Base-by-base conservation (phyloP, 2,329 filamentous ascomycete species). In the Bipolaris victoriae region DNA sequence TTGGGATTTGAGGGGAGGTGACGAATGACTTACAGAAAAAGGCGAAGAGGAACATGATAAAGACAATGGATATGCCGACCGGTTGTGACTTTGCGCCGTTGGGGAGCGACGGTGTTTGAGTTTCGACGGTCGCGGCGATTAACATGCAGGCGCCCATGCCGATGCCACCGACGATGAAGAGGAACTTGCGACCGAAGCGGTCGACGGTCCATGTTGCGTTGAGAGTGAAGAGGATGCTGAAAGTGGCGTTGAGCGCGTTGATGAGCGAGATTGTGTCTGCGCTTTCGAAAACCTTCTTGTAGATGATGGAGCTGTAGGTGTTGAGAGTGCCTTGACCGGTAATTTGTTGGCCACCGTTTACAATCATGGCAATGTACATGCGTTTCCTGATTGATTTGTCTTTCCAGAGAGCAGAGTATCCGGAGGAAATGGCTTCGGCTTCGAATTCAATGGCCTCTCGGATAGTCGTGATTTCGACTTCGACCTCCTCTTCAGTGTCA, bases 151-250 rank as follows among this genome's bases (percentile, higher is more conserved):
- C 58, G 3, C 83, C 86, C 84, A 91, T 91, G 36, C 88, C 88
- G 43, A 87, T 75, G 39, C 84, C 88, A 67, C 89, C 88, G 35
- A 87, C 80, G 54, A 91, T 87, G 67, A 91, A 82, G 56, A 91
- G 79, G 79, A 88, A 87, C 66, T 88, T 88, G 50, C 88, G 83
- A 36, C 88, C 89, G 63, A 88, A 90, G 48, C 88, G 83, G 72
- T 91, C 88, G 33, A 89, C 86, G 4, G 87, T 89, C 88, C 88
- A 91, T 36, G 87, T 84, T 13, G 88, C 88, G 64, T 90, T 90
- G 43, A 90, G 80, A 0, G 88, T 91, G 76, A 91, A 91, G 20
- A 90, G 58, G 61, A 91, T 91, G 55, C 87, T 87, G 63, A 87
- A 88, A 5, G 88, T 91, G 39, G 88, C 88, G 71, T 90, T 91